phyloP scores from a whole-genome alignment of 306 rosid genomes.

The Vigna angularis region DNA sequence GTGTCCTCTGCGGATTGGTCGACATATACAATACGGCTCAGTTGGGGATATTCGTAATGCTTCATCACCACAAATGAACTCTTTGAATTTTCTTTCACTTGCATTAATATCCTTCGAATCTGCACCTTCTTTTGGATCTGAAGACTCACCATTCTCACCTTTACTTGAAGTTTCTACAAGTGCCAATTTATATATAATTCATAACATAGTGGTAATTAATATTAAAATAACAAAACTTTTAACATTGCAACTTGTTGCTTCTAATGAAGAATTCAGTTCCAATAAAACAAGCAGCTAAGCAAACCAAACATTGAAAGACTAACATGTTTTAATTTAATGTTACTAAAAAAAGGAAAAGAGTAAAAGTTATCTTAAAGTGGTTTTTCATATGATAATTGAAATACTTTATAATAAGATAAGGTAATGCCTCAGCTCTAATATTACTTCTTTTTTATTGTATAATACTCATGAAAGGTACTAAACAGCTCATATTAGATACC shows the following conservation, averaged over 20 bases:
- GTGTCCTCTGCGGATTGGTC: constrained; percentile 96
- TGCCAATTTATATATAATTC: constrained; percentile 27
- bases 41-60: constrained; percentile 75
- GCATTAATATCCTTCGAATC: constrained; percentile 57
- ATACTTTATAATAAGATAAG: constrained; percentile 6
- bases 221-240: constrained; percentile 42
- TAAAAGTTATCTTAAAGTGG: neutral
- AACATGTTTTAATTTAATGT: neutral
- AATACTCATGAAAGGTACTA: neutral
- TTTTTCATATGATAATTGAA: constrained; percentile 26
- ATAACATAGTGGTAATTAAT: constrained; percentile 36
- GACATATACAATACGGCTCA: constrained; percentile 80
- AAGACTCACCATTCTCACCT: constrained; percentile 51
- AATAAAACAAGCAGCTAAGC: neutral
- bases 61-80: constrained; percentile 88
- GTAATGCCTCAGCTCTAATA: constrained; percentile 20
- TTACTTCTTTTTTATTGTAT: neutral
- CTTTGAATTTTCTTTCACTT: constrained; percentile 54
- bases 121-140: constrained; percentile 57
- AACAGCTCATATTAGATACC: constrained; percentile 22
- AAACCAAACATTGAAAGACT: neutral
- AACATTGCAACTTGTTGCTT: constrained; percentile 3
- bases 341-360: neutral
- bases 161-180: constrained; percentile 60
- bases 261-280: constrained; percentile 12